phyloP scores from a whole-genome alignment of 2,329 filamentous ascomycete species.

The Talaromyces sp. region DNA sequence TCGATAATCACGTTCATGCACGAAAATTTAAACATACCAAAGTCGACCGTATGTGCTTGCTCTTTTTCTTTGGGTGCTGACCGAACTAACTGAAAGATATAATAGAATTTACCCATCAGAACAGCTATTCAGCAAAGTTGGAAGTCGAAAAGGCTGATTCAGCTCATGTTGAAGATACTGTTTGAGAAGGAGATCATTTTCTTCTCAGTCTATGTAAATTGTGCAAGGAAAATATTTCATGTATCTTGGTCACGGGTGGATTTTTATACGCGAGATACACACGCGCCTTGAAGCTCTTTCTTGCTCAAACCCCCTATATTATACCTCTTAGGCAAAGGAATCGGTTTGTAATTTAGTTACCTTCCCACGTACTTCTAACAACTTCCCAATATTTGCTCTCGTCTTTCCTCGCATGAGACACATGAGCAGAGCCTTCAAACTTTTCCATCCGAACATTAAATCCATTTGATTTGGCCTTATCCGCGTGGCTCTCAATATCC shows the following conservation, averaged over 20 bases:
- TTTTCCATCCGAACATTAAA: background rate
- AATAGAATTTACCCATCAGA: conserved; percentile 7
- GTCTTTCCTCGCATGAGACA: background rate
- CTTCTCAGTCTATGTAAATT: background rate
- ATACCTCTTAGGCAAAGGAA: too few species aligned
- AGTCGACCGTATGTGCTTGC: conserved; percentile 34
- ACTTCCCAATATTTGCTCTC: background rate
- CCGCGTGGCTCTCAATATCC: background rate
- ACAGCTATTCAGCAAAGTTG: background rate
- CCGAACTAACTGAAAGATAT: background rate
- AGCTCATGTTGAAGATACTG: conserved; percentile 2
- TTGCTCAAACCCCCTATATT: background rate
- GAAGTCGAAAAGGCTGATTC: background rate
- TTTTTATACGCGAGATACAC: background rate
- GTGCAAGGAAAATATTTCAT: background rate
- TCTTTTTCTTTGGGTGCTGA: background rate
- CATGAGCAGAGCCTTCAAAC: background rate
- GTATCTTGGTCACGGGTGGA: background rate
- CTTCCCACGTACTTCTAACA: background rate
- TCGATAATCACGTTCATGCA: conserved; percentile 66
- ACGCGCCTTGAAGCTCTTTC: background rate
- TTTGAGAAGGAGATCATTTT: background rate
- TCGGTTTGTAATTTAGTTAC: background rate
- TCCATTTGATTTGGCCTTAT: background rate
- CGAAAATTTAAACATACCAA: conserved; percentile 62